Conservation (phyloP, 2,329 filamentous ascomycete species). For the Fusarium brevicatenulatum region DNA sequence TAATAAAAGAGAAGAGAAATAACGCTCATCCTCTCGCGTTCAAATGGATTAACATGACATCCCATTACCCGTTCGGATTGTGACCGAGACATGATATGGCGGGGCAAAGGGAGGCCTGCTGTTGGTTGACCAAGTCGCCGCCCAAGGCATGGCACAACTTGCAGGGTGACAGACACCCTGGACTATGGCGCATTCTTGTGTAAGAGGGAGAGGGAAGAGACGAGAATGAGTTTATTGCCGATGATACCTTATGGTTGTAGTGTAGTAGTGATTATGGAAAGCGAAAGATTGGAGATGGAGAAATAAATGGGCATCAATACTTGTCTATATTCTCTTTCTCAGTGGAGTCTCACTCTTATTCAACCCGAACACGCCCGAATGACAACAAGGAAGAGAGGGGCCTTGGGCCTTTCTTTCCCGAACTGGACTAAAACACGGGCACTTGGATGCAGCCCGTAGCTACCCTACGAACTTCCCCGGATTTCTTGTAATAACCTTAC, state of each 20-base stretch:
- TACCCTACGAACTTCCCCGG: slow-evolving; percentile 31
- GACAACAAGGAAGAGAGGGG: slow-evolving; percentile 18
- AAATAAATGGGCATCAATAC: slow-evolving; percentile 9
- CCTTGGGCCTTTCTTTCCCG: slow-evolving; percentile 12
- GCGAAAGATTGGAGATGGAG: slow-evolving; percentile 1
- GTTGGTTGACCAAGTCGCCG: slow-evolving; percentile 31
- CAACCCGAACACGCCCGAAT: slow-evolving; percentile 33
- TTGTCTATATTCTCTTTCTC: slow-evolving; percentile 14
- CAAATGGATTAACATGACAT: slow-evolving; percentile 37
- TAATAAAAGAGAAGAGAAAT: slow-evolving; percentile 34
- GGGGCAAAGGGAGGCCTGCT: slow-evolving; percentile 34
- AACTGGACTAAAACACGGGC: slow-evolving; percentile 20
- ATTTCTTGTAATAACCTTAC: slow-evolving; percentile 30
- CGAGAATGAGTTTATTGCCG: slow-evolving; percentile 14
- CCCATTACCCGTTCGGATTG: slow-evolving; percentile 38
- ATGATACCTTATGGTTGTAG: slow-evolving; percentile 1
- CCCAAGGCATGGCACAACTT: slow-evolving; percentile 25
- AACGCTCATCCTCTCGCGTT: slow-evolving; percentile 16
- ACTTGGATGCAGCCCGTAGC: slow-evolving; percentile 18
- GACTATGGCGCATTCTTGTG: slow-evolving; percentile 7
- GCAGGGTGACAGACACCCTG: slow-evolving; percentile 34
- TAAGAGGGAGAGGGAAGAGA: neutral
- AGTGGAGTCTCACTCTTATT: slow-evolving; percentile 14
- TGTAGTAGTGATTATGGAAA: neutral
- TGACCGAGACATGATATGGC: slow-evolving; percentile 41